Conservation (phyloP, 495 filamentous ascomycete species). For the Aspergillus indologenus region DNA sequence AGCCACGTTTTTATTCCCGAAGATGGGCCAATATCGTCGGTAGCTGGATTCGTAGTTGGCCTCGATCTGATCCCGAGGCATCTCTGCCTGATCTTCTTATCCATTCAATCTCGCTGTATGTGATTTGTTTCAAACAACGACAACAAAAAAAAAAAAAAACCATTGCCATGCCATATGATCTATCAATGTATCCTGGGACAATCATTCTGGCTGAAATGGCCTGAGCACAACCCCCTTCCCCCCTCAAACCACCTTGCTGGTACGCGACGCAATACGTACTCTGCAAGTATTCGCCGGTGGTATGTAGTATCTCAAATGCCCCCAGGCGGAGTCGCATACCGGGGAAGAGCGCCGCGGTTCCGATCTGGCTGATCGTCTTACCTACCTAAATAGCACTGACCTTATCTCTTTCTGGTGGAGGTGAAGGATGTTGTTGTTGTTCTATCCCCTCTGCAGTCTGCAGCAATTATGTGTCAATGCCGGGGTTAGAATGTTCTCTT, state of each 20-base stretch:
- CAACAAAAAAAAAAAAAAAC: no score
- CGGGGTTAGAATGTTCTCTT: background rate
- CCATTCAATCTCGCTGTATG: background rate
- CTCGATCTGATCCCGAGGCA: background rate
- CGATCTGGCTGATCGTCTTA: conserved; percentile 25
- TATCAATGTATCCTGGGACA: conserved; percentile 9
- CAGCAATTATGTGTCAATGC: background rate
- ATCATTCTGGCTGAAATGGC: conserved; percentile 20
- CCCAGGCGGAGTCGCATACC: conserved; percentile 19
- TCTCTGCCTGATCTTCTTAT: conserved; percentile 1
- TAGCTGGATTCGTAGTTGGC: background rate
- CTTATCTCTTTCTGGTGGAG: background rate
- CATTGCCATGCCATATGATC: conserved; percentile 12
- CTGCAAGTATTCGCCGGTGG: conserved; percentile 18
- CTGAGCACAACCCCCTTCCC: conserved; percentile 1
- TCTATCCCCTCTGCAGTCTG: conserved; percentile 3
- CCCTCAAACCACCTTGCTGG: conserved; percentile 11
- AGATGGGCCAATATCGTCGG: background rate
- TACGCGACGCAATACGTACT: background rate
- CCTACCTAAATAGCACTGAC: conserved; percentile 6
- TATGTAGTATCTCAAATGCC: conserved; percentile 10
- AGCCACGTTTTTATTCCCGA: background rate
- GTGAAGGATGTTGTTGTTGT: background rate
- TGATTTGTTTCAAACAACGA: no score
- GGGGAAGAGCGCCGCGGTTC: conserved; percentile 18